Conservation (phyloP, 2,329 filamentous ascomycete species). For the Apiospora rasikravindrae region DNA sequence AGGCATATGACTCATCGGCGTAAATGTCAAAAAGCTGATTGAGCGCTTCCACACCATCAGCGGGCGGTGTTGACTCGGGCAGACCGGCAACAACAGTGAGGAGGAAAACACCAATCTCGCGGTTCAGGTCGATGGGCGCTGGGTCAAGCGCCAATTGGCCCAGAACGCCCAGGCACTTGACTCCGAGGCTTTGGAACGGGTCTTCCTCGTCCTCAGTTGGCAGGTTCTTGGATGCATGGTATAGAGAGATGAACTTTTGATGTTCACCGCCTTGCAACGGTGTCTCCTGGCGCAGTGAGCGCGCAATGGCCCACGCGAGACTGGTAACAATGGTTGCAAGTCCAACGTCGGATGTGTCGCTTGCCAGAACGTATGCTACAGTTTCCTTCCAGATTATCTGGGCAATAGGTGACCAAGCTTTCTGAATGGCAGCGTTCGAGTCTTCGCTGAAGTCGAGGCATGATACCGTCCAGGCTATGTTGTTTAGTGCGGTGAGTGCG, state of each 20-base stretch:
- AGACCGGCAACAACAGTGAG: slow-evolving; percentile 58
- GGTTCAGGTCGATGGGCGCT: slow-evolving; percentile 59
- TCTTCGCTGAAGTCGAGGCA: slow-evolving; percentile 62
- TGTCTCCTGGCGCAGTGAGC: slow-evolving; percentile 56
- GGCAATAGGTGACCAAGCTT: slow-evolving; percentile 59
- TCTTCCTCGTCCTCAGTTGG: slow-evolving; percentile 46
- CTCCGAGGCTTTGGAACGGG: slow-evolving; percentile 65
- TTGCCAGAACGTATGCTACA: slow-evolving; percentile 61
- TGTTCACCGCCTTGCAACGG: slow-evolving; percentile 60
- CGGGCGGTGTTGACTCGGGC: slow-evolving; percentile 55
- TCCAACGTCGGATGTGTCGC: slow-evolving; percentile 65
- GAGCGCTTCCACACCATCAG: slow-evolving; percentile 66
- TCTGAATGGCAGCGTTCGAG: slow-evolving; percentile 57
- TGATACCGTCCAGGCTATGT: slow-evolving; percentile 70
- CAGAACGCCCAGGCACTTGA: slow-evolving; percentile 71
- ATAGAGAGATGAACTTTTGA: slow-evolving; percentile 68
- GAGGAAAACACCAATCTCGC: slow-evolving; percentile 68
- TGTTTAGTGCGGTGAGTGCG: slow-evolving; percentile 67
- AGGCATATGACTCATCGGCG: slow-evolving; percentile 62
- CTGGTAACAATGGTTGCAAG: slow-evolving; percentile 69
- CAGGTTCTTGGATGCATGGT: slow-evolving; percentile 60
- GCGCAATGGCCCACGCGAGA: slow-evolving; percentile 69
- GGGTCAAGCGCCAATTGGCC: slow-evolving; percentile 66
- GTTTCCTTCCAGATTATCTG: slow-evolving; percentile 63
- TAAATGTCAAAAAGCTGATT: slow-evolving; percentile 73